Conservation (phyloP, 768 basidiomycete genomes). For the Tylopilus vinaceipallidus region DNA sequence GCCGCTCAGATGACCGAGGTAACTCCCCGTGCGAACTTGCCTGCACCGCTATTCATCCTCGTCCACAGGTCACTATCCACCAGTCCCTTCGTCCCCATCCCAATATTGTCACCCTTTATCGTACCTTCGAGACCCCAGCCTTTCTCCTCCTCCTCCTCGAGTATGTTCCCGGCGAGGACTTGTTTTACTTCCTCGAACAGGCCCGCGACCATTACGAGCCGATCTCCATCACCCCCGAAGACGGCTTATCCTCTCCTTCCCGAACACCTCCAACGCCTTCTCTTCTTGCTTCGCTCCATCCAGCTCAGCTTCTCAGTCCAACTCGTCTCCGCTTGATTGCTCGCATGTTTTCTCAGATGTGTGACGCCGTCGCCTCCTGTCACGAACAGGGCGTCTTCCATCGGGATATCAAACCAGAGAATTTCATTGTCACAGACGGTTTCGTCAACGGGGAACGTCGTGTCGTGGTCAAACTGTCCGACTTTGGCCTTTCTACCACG, state of each 20-base stretch:
- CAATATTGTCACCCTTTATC: conserved; percentile 93
- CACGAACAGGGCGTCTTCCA: conserved; percentile 91
- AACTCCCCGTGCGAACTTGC: conserved; percentile 18
- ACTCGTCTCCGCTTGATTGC: conserved; percentile 90
- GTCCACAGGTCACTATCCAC: conserved; percentile 81
- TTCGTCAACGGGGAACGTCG: conserved; percentile 70
- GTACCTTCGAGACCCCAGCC: conserved; percentile 87
- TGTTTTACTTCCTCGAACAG: conserved; percentile 98
- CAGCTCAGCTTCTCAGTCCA: conserved; percentile 77
- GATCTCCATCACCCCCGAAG: conserved; percentile 30
- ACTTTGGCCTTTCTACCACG: conserved; percentile 93
- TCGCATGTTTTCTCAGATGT: conserved; percentile 99
- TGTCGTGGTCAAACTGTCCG: conserved; percentile 94
- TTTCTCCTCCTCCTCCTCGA: conserved; percentile 93
- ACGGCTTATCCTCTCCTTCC: conserved; percentile 32
- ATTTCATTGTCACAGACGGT: conserved; percentile 92
- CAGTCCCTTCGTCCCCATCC: conserved; percentile 87
- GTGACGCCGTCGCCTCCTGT: conserved; percentile 93
- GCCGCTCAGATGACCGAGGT: conserved; percentile 91
- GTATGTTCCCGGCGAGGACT: conserved; percentile 94
- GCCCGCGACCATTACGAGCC: conserved; percentile 81
- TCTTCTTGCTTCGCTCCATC: conserved; percentile 80
- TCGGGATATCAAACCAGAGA: conserved; percentile 99
- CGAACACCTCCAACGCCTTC: conserved; percentile 92
- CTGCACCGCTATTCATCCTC: conserved; percentile 8